Conservation (phyloP, 495 filamentous ascomycete genomes). For the Podospora pseudocomata region DNA sequence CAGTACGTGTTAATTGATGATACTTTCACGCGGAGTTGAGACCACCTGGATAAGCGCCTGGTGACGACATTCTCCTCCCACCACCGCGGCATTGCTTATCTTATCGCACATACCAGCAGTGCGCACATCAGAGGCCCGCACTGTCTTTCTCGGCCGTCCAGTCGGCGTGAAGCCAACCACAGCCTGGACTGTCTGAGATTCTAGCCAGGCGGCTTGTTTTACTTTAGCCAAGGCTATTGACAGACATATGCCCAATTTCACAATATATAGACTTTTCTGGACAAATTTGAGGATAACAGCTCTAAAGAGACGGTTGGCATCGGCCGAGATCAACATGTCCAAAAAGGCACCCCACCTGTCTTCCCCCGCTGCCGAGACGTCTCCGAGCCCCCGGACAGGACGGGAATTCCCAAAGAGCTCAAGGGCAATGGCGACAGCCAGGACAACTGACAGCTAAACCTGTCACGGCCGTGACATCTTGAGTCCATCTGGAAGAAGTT, state of each 20-base stretch:
- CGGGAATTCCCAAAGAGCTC: neutral
- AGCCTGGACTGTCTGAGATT: neutral
- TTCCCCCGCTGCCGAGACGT: slow-evolving; percentile 17
- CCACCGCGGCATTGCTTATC: slow-evolving; percentile 8
- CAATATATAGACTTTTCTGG: neutral
- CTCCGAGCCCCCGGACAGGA: neutral
- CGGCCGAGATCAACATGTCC: slow-evolving; percentile 11
- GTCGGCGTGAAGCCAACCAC: neutral
- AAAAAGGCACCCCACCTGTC: slow-evolving; percentile 7
- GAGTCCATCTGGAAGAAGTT: neutral
- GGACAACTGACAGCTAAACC: neutral
- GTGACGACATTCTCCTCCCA: neutral
- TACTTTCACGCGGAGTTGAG: neutral
- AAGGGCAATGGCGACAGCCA: neutral
- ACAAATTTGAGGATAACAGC: neutral
- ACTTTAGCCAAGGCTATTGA: neutral
- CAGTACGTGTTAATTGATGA: neutral
- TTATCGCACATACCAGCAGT: neutral
- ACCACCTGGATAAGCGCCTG: neutral
- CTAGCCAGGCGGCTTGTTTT: neutral
- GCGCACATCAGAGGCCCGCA: neutral
- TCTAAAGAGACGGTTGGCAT: slow-evolving; percentile 14
- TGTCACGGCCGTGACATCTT: neutral
- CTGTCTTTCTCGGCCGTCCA: neutral
- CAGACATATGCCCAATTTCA: neutral